Percentiles rank a stretch among this genome's conserved stretches.
These are phyloP conservation scores for Neoboletus subvelutipes DNA, from an alignment of 768 basidiomycete genomes.

Conservation along the genomic window DNA sequence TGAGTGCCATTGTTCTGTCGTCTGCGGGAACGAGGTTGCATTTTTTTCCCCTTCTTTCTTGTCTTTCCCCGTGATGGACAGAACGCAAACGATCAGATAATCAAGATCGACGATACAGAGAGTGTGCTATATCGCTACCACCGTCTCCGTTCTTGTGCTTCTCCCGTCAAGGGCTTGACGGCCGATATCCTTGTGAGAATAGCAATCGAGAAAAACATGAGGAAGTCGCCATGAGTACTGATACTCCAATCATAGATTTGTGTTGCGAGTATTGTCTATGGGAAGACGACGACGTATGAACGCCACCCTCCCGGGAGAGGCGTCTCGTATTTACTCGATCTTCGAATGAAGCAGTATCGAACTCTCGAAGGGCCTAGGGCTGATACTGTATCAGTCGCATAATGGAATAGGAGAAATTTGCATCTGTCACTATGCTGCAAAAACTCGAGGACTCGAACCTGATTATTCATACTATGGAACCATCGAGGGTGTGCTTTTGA, in stretches of 20 bases:
- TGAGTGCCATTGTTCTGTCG: constrained; percentile 36
- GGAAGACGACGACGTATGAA: constrained; percentile 46
- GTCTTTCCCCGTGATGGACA: constrained; percentile 26
- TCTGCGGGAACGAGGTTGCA: neutral
- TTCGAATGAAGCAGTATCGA: constrained; percentile 27
- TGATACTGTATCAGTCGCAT: neutral
- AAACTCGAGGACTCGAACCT: too few relatives aligned
- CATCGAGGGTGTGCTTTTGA: neutral
- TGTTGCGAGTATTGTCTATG: constrained; percentile 64
- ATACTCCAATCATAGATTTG: constrained; percentile 29
- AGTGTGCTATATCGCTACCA: constrained; percentile 73
- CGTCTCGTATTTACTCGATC: constrained; percentile 26
- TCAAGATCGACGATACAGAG: constrained; percentile 45
- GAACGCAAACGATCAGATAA: constrained; percentile 52
- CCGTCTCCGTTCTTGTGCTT: constrained; percentile 74
- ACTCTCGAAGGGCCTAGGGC: constrained; percentile 5
- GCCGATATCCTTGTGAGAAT: constrained; percentile 73
- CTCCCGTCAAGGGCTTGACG: constrained; percentile 83
- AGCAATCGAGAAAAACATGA: neutral
- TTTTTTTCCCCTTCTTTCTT: neutral
- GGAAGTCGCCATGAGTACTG: neutral
- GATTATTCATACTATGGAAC: too few relatives aligned
- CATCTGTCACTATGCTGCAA: neutral
- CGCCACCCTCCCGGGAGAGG: constrained; percentile 58
- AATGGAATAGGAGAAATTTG: neutral